phyloP scores from a whole-genome alignment of 225 moss, liverwort and hornwort genomes.

The Marchantia polymorpha region DNA sequence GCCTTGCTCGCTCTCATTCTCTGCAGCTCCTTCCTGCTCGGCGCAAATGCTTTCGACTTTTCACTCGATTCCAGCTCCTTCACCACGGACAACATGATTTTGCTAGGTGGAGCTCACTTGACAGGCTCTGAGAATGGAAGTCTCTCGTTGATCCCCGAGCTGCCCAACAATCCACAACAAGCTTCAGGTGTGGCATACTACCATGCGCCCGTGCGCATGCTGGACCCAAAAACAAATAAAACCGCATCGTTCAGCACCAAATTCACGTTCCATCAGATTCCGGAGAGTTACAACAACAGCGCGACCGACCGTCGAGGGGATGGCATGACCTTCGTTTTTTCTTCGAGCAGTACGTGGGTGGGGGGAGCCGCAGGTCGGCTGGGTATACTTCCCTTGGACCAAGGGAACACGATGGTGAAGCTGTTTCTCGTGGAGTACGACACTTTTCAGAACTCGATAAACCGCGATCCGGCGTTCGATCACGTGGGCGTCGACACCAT shows the following conservation, averaged over 20 bases:
- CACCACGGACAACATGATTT: neutral
- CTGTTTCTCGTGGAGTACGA: constrained; percentile 29
- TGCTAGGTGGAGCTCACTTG: neutral
- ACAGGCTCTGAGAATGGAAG: neutral
- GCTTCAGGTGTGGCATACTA: neutral
- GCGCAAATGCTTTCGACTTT: too few species aligned
- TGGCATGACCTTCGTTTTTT: constrained; percentile 29
- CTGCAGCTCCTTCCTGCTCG: too few species aligned
- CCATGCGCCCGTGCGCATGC: neutral
- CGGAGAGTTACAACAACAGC: neutral
- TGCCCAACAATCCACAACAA: neutral
- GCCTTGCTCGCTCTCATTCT: too few species aligned
- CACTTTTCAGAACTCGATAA: neutral
- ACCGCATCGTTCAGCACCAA: constrained; percentile 8
- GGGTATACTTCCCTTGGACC: neutral
- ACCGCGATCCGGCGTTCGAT: constrained; percentile 6
- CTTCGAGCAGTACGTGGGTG: neutral
- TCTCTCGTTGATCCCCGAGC: neutral
- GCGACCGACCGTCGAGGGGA: neutral
- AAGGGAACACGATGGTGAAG: neutral
- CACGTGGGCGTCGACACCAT: constrained; percentile 23
- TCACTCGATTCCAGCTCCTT: too few species aligned
- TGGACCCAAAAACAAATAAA: neutral
- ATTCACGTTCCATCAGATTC: constrained; percentile 4
- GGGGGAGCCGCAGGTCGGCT: constrained; percentile 12